A percentile compares a stretch with the other conserved stretches of the same genome.
Evolutionary conservation across 768 basidiomycete species (phyloP).

Genomic region (Pulveroboletus sp.): DNA sequence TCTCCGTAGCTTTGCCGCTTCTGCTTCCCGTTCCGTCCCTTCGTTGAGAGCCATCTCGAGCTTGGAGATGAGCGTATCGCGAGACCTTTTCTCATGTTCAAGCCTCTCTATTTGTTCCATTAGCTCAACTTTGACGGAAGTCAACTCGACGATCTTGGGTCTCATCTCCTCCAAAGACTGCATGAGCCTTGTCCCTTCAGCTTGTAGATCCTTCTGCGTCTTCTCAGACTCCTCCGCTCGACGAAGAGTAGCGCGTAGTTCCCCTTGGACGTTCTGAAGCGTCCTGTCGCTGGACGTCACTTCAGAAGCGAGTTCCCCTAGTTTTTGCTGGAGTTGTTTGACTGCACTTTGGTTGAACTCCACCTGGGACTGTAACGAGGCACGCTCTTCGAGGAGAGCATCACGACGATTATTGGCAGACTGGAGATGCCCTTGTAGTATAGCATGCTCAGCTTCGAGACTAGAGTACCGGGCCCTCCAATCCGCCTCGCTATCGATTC

Average conservation of each 20-base stretch:
- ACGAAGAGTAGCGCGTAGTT: constrained; percentile 56
- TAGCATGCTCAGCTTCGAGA: constrained; percentile 39
- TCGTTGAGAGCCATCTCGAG: constrained; percentile 60
- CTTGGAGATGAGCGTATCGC: constrained; percentile 54
- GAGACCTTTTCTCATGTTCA: constrained; percentile 47
- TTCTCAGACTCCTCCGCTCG: constrained; percentile 74
- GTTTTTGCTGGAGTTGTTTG: constrained; percentile 54
- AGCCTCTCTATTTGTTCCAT: constrained; percentile 58
- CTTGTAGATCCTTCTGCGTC: constrained; percentile 66
- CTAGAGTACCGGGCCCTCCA: constrained; percentile 45
- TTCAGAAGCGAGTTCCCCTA: constrained; percentile 51
- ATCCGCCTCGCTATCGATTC: constrained; percentile 41
- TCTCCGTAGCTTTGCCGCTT: constrained; percentile 41
- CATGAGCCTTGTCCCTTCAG: constrained; percentile 75
- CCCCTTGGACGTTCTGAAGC: constrained; percentile 57
- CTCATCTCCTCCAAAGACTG: constrained; percentile 81
- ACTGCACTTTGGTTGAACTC: constrained; percentile 43
- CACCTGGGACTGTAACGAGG: constrained; percentile 44
- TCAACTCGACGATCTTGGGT: constrained; percentile 79
- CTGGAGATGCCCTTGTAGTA: constrained; percentile 40
- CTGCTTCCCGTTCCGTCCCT: constrained; percentile 45
- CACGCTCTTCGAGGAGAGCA: constrained; percentile 44
- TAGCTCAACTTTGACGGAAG: constrained; percentile 63
- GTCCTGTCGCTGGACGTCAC: constrained; percentile 50
- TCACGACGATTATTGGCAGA: constrained; percentile 44